phyloP scores from a whole-genome alignment of 1,284 basidiomycete species.

The Phellinidium pouzarii region DNA sequence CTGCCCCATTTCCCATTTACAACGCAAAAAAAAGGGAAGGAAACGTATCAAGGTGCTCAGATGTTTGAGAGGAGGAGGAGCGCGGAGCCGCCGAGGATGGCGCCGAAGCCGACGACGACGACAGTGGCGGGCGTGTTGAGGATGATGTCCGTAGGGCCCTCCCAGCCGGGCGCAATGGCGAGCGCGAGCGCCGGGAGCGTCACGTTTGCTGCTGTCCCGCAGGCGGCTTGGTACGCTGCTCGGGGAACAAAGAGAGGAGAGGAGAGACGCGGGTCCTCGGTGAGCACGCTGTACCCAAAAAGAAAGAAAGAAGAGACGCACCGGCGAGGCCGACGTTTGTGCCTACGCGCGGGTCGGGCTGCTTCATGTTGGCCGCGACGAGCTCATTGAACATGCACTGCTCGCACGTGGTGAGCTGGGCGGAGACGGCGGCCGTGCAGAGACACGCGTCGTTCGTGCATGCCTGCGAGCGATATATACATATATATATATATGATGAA shows the following conservation, averaged over 20 bases:
- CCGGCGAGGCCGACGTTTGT: constrained; percentile 46
- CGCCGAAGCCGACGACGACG: constrained; percentile 40
- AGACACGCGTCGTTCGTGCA: constrained; percentile 42
- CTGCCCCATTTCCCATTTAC: not conserved
- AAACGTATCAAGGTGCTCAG: not conserved
- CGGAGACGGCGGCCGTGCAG: constrained; percentile 38
- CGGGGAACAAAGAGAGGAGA: not conserved
- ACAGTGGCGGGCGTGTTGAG: constrained; percentile 38
- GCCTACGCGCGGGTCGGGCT: constrained; percentile 48
- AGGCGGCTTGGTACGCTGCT: constrained; percentile 45
- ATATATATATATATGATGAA: not conserved
- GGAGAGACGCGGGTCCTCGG: not conserved
- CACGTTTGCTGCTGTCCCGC: constrained; percentile 26
- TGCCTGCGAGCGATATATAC: constrained; percentile 18
- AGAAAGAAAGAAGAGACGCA: constrained; percentile 25
- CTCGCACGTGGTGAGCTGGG: constrained; percentile 43
- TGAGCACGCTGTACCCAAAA: not conserved
- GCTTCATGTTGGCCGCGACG: constrained; percentile 41
- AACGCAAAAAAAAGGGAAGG: too few relatives aligned
- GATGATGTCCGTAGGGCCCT: constrained; percentile 46
- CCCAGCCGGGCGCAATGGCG: constrained; percentile 44
- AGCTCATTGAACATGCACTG: constrained; percentile 56
- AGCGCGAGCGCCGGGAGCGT: constrained; percentile 37
- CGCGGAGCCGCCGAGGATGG: constrained; percentile 38
- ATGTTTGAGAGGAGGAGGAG: constrained; percentile 47